A percentile compares a stretch with the other conserved stretches of the same genome.
phyloP scores from a whole-genome alignment of 495 filamentous ascomycete genomes.

The Entonaema liquescens region DNA sequence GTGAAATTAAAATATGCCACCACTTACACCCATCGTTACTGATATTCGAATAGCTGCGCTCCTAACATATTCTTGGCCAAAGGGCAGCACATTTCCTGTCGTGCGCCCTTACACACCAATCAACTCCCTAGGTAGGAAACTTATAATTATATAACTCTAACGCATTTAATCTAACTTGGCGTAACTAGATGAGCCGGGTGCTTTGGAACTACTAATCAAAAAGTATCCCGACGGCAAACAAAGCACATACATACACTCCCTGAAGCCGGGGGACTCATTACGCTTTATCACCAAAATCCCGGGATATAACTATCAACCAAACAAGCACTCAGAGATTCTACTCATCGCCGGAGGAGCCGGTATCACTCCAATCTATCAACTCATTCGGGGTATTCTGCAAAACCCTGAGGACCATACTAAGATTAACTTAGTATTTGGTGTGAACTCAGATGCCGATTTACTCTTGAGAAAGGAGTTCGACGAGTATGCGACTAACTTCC shows the following conservation, averaged over 20 bases:
- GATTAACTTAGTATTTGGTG: conserved; percentile 71
- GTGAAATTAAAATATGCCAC: conserved; percentile 21
- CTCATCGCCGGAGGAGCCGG: conserved; percentile 71
- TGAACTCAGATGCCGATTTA: conserved; percentile 69
- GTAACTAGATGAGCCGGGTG: conserved; percentile 59
- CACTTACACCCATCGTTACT: neutral
- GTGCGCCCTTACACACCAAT: conserved; percentile 69
- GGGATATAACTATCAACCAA: conserved; percentile 64
- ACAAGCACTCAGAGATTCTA: conserved; percentile 63
- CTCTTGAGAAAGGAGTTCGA: conserved; percentile 65
- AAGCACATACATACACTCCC: conserved; percentile 67
- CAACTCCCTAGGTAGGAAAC: conserved; percentile 57
- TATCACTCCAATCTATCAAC: conserved; percentile 71
- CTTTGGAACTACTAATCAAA: conserved; percentile 69
- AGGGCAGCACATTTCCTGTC: conserved; percentile 61
- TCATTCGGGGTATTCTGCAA: conserved; percentile 66
- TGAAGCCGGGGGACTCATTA: conserved; percentile 66
- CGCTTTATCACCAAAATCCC: conserved; percentile 61
- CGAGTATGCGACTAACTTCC: conserved; percentile 60
- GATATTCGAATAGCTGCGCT: conserved; percentile 56
- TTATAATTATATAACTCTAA: neutral
- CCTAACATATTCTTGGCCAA: conserved; percentile 62
- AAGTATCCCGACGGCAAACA: conserved; percentile 70
- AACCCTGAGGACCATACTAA: conserved; percentile 70
- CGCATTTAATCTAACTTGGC: neutral